Base-by-base conservation (phyloP, 352 stramenopile genomes). In the Globisporangium canariense region DNA sequence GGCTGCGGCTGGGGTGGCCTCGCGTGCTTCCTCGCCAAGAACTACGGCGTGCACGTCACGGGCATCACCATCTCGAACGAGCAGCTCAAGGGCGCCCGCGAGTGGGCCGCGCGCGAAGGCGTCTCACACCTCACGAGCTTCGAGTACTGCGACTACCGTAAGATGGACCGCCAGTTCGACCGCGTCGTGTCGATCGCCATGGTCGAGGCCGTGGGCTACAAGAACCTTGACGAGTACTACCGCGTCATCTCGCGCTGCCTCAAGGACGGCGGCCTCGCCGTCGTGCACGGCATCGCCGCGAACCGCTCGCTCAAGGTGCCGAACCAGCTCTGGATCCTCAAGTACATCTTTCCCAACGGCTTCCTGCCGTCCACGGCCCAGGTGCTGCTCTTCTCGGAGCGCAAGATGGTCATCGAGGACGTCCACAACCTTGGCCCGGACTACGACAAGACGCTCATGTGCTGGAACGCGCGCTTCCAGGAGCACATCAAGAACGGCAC, bases 281-380 rank as follows among this genome's bases (percentile, higher is more conserved):
- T 95, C 46, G 78, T 97, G 60, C 88, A 97, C 76, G 87, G 85
- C 47, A 93, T 94, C 51, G 81, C 83, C 20, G 81, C 90, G 41
- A 91, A 91, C 73, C 82, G 86, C 55, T 95, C 83, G 64, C 86
- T 89, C 62, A 88, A 94, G 79, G 86, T 89, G 45, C 78, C 81
- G 34, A 84, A 80, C 68, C 88, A 91, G 75, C 77, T 87, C 68
- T 97, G 90, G 81, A 91, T 97, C 66, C 81, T 94, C 65, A 94
- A 93, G 75, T 96, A 94, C 81, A 97, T 97, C 74, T 97, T 97
- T 72, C 89, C 89, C 25, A 94, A 94, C 59, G 89, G 89, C 62
- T 92, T 94, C 74, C 50, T 95, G 61, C 86, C 88, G 58, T 95
- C 81, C 51, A 69, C 90, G 20, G 75, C 79, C 60, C 82, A 93